A percentile compares a stretch with the other conserved stretches of the same genome.
These are phyloP conservation scores for Podospora sp. DNA, from an alignment of 495 filamentous ascomycete genomes.

Conservation along the genomic window DNA sequence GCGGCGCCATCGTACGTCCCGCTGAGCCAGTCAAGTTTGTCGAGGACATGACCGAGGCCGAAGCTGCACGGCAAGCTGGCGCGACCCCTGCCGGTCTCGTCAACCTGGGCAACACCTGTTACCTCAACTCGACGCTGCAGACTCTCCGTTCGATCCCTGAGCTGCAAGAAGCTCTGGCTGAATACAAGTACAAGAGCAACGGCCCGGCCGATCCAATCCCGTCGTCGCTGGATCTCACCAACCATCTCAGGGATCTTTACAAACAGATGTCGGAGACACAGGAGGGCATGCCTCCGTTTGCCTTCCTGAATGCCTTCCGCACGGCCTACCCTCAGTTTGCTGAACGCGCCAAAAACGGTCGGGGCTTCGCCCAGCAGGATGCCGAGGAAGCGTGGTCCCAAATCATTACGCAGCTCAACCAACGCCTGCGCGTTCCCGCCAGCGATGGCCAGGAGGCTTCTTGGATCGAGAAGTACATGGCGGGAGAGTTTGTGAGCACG, in stretches of 20 bases:
- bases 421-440: constrained; percentile 72
- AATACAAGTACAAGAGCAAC: constrained; percentile 57
- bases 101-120: constrained; percentile 97
- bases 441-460: constrained; percentile 49
- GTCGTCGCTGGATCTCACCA: constrained; percentile 72
- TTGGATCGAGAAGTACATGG: constrained; percentile 89
- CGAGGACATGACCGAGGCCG: constrained; percentile 97
- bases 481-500: constrained; percentile 72
- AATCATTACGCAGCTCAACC: constrained; percentile 81
- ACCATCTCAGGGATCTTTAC: constrained; percentile 82
- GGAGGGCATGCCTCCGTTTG: constrained; percentile 79
- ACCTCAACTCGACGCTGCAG: constrained; percentile 95
- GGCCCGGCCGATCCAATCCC: constrained; percentile 23
- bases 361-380: constrained; percentile 92
- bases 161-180: constrained; percentile 75
- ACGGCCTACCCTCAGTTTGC: constrained; percentile 90
- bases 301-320: constrained; percentile 83
- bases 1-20: constrained; percentile 66
- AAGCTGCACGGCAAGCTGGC: constrained; percentile 77
- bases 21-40: constrained; percentile 84
- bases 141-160: constrained; percentile 87
- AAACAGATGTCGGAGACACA: constrained; percentile 93
- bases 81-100: constrained; percentile 87
- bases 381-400: constrained; percentile 99
- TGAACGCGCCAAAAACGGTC: constrained; percentile 75